Evolutionary conservation across 805 yeast genomes (phyloP), one percentile per base, ranked within the genome.

Genomic region (Starmerella etchellsii): DNA sequence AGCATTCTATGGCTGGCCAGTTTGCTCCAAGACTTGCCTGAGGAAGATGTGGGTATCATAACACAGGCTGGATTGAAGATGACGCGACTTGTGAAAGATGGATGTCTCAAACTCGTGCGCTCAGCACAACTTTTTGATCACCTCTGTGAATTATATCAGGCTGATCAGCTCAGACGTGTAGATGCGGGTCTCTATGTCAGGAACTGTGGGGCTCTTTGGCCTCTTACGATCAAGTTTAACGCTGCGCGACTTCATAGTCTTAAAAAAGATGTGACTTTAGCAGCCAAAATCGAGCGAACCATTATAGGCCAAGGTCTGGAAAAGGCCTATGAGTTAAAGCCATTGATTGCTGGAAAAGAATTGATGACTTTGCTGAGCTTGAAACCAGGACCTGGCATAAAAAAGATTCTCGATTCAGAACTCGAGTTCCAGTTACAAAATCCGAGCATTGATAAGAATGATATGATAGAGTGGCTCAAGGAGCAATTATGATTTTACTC

Each of bases 371-470:
- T 65, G 18, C 58, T 81, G 19, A 43, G 35, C 8, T 63, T 65
- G 41, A 80, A 78, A 54, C 82, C 88, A 0, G 98, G 98, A 0
- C 85, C 87, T 5, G 85, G 96, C 95, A 67, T 88, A 70, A 66
- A 73, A 8, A 60, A 59, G 8, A 60, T 76, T 8, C 69, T 74
- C 43, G 73, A 73, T 6, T 59, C 68, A 34, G 67, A 81, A 5
- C 57, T 83, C 25, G 59, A 67, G 16, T 81, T 87, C 85, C 95
- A 87, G 61, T 63, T 87, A 40, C 85, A 78, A 48, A 59, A 84
- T 52, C 94, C 94, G 0, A 55, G 52, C 0, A 68, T 67, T 8
- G 56, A 67, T 0, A 64, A 62, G 37, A 74, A 69, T 1, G 80
- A 80, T 21, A 70, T 84, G 55, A 44, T 77, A 32, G 68, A 62